Evolutionary conservation across 805 yeast species (phyloP).

Genomic region (Saccharomyces kudriavzevii): DNA sequence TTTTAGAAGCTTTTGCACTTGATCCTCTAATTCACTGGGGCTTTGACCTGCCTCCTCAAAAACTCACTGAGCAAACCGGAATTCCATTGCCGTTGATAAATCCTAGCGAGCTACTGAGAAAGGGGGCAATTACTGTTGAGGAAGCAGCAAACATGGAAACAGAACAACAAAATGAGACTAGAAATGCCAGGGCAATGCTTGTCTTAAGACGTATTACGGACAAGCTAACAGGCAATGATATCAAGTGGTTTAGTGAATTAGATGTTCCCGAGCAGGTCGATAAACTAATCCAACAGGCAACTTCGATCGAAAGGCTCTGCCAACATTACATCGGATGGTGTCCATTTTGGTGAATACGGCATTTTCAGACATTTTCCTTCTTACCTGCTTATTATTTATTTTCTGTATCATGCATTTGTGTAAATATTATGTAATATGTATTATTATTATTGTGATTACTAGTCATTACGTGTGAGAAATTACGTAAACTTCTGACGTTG

Average conservation of each 20-base stretch:
- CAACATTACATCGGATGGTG: constrained; percentile 99
- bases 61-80: constrained; percentile 69
- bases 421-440: neutral
- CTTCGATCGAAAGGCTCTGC: constrained; percentile 88
- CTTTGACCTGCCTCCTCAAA: constrained; percentile 80
- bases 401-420: neutral
- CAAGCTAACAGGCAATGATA: constrained; percentile 88
- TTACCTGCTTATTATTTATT: neutral
- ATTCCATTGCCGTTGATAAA: constrained; percentile 57
- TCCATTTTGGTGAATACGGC: constrained; percentile 70
- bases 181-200: constrained; percentile 84
- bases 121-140: constrained; percentile 66
- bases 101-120: constrained; percentile 59
- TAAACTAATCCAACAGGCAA: constrained; percentile 86
- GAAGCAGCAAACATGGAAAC: constrained; percentile 64
- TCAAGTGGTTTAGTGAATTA: constrained; percentile 59
- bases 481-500: neutral
- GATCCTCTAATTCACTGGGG: constrained; percentile 99
- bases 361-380: neutral
- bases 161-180: constrained; percentile 59
- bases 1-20: constrained; percentile 93
- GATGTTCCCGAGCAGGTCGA: constrained; percentile 87
- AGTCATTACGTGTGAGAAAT: neutral
- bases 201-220: constrained; percentile 86
- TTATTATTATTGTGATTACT: neutral